Evolutionary conservation across 306 rosid genomes (phyloP).

Genomic region (Pyrus betulifolia): DNA sequence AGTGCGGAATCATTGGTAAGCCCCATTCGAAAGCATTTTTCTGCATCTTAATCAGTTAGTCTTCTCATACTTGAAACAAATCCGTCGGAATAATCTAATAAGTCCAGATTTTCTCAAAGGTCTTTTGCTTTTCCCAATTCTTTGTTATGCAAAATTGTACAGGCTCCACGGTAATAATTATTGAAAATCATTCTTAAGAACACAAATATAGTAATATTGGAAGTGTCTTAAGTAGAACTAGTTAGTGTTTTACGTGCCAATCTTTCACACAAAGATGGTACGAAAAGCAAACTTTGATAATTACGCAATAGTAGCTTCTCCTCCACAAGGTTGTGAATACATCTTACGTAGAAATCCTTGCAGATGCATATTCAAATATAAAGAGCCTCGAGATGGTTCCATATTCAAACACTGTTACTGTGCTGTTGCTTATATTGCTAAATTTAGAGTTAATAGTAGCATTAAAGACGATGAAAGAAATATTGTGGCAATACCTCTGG

Average conservation of each 20-base stretch:
- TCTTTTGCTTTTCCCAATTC: neutral
- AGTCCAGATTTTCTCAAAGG: neutral
- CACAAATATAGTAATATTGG: neutral
- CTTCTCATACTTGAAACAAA: neutral
- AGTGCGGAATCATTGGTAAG: slow-evolving; percentile 49
- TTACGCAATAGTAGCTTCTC: neutral
- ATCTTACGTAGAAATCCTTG: neutral
- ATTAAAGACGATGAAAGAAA: neutral
- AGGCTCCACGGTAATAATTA: neutral
- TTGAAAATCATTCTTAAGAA: neutral
- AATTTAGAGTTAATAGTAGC: neutral
- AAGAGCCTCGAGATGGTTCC: neutral
- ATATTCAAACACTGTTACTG: neutral
- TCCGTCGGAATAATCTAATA: neutral
- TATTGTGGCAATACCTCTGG: slow-evolving; percentile 61
- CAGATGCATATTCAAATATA: neutral
- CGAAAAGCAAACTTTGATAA: neutral
- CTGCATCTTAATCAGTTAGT: slow-evolving; percentile 22
- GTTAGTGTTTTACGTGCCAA: neutral
- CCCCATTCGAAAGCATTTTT: slow-evolving; percentile 96
- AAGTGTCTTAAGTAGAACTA: neutral
- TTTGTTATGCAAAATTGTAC: neutral
- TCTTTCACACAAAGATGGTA: neutral
- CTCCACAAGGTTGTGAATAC: neutral
- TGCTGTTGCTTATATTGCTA: neutral